Evolutionary conservation across 75 land plant genomes (phyloP), one percentile per base, ranked within the genome.

Genomic region (Chamaecyparis obtusa): DNA sequence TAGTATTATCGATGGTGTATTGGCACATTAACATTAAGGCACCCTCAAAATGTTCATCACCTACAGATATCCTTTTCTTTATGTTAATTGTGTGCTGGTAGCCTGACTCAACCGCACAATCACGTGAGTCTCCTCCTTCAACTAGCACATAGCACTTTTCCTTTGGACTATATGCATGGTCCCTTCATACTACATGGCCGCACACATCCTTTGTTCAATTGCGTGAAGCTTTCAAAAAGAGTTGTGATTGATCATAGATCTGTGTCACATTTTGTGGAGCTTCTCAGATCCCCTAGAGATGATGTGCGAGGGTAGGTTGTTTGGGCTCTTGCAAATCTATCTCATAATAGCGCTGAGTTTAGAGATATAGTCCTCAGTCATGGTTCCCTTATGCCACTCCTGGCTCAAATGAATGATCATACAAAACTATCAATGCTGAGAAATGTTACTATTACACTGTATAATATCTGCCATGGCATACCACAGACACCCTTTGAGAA

Each of bases 321-420:
- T 5, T 95, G 96, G 96, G 96, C 96, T 86, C 85, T 95, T 86
- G 96, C 95, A 51, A 95, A 95, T 91, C 90, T 94, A 49, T 95
- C 96, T 79, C 95, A 95, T 39, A 95, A 95, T 83, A 93, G 93
- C 57, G 91, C 96, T 0, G 90, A 86, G 82, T 94, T 93, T 55
- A 86, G 94, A 85, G 94, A 92, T 89, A 87, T 95, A 41, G 96
- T 96, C 14, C 92, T 96, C 27, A 86, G 90, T 81, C 86, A 88
- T 87, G 96, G 95, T 86, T 96, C 95, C 10, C 88, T 95, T 75
- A 72, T 91, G 87, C 98, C 95, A 49, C 86, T 96, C 83, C 84
- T 95, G 27, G 90, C 90, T 27, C 95, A 93, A 79, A 80, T 96
- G 74, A 95, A 89, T 92, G 94, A 94, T 37, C 92, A 86, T 60